Evolutionary conservation across 2,329 filamentous ascomycete species (phyloP), one percentile per base, ranked within the genome.

Genomic region (Orbilia quercus): DNA sequence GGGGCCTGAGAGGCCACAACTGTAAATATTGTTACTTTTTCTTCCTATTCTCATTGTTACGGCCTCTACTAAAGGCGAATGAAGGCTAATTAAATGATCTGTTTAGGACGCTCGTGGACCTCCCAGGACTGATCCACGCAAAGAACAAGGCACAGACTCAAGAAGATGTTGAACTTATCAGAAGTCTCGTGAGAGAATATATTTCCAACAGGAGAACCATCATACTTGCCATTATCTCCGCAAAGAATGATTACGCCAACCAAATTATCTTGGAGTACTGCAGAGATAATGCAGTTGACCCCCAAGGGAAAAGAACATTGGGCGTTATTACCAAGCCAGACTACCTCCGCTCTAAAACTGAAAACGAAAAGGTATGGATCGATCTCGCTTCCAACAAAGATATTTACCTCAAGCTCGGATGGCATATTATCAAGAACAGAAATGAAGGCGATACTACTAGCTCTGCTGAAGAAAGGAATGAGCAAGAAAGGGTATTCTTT

Each of bases 291-390:
- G 3, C n/a, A 2, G 42, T 59, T 3, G 55, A 87, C 72, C 79
- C 79, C 1, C 75, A 80, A 0, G 80, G 81, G 11, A 73, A 79
- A 1, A 82, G 86, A 1, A 88, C 85, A 0, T 78, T 88, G 0
- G 84, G 85, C 0, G 83, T 88, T 63, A 83, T 88, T 63, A 88
- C 86, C 0, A 87, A 87, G 76, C 84, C 84, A 0, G 85, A 87
- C 71, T 77, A 78, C 1, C 77, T 84, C 0, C 76, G 75, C 0
- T 55, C 78, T 0, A 81, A 80, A 0, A 81, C 81, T 0, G 78
- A 79, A 0, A 81, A 82, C 3, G 82, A 86, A 66, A 74, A 66
- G 0, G 77, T 70, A 1, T 84, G 81, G 67, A 59, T 59, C 38
- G 55, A 48, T 34, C 55, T 59, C n/a, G 42, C 55, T 11, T 59